A percentile compares a stretch with the other conserved stretches of the same genome.
These are phyloP conservation scores for Adiantum capillusveneris DNA, from an alignment of 75 land plant species.

Conservation along the genomic window DNA sequence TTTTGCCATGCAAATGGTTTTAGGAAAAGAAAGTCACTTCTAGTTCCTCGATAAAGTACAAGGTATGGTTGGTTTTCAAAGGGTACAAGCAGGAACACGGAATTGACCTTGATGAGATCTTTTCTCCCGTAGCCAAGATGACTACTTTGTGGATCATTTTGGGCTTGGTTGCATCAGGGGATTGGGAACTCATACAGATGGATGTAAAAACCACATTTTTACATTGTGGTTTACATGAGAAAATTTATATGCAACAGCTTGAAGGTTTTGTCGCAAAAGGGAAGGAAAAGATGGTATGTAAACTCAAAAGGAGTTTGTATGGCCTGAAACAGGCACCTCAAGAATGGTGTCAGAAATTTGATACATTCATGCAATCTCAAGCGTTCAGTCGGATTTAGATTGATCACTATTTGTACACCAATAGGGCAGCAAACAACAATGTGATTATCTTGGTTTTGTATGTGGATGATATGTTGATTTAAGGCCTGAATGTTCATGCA, in stretches of 20 bases:
- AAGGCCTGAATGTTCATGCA: not conserved
- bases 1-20: no score
- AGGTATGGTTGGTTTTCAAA: no score
- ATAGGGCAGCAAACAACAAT: not conserved
- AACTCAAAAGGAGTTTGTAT: conserved; percentile 6
- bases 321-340: conserved; percentile 9
- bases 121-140: conserved; percentile 3
- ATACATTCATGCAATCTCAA: not conserved
- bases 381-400: not conserved
- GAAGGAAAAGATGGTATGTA: conserved; percentile 1
- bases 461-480: conserved; percentile 4
- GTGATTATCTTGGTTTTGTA: not conserved
- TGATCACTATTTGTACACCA: conserved; percentile 1
- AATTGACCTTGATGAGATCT: no score
- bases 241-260: not conserved
- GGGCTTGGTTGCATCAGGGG: not conserved
- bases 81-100: no score
- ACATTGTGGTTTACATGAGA: not conserved
- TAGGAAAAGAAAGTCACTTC: no score
- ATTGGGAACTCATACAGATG: not conserved
- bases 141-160: not conserved
- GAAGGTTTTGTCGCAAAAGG: not conserved
- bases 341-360: conserved; percentile 9
- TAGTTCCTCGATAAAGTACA: no score
- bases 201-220: not conserved